These are phyloP conservation scores for Penicillium brasilianum DNA, from an alignment of 2,329 filamentous ascomycete genomes.

Conservation along the genomic window DNA sequence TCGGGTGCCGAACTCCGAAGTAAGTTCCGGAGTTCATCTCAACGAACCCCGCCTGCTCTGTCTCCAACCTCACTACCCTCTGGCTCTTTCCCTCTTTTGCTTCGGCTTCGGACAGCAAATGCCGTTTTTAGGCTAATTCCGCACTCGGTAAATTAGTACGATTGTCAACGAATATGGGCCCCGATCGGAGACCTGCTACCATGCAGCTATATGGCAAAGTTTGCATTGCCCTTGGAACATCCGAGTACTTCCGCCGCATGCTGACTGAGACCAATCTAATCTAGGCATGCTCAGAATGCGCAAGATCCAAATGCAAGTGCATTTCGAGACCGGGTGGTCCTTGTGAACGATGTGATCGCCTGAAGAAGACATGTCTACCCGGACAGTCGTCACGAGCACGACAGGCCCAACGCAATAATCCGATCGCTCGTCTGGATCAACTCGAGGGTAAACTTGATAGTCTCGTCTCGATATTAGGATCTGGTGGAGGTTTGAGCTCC, in stretches of 20 bases:
- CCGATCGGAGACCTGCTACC: background rate
- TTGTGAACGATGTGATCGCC: conserved; percentile 47
- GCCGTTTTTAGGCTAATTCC: background rate
- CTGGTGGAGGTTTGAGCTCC: conserved; percentile 4
- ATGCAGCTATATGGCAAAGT: conserved; percentile 8
- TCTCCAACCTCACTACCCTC: background rate
- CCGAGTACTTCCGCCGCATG: background rate
- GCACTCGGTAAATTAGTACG: background rate
- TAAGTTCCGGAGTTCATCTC: background rate
- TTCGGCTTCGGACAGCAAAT: background rate
- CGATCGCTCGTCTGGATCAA: conserved; percentile 26
- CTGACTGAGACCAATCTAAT: background rate
- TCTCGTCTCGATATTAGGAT: conserved; percentile 26
- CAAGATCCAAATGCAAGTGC: conserved; percentile 34
- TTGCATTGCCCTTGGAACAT: background rate
- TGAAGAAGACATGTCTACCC: conserved; percentile 51
- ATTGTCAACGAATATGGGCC: background rate
- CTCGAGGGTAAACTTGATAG: conserved; percentile 37
- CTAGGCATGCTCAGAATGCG: conserved; percentile 32
- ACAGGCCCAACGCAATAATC: conserved; percentile 14
- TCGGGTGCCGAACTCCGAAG: conserved; percentile 7
- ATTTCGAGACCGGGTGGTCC: conserved; percentile 18
- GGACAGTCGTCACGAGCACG: conserved; percentile 40
- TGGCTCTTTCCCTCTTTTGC: background rate
- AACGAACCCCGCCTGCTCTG: background rate